phyloP scores from a whole-genome alignment of 441 rosid genomes.

The Kokia cookei region DNA sequence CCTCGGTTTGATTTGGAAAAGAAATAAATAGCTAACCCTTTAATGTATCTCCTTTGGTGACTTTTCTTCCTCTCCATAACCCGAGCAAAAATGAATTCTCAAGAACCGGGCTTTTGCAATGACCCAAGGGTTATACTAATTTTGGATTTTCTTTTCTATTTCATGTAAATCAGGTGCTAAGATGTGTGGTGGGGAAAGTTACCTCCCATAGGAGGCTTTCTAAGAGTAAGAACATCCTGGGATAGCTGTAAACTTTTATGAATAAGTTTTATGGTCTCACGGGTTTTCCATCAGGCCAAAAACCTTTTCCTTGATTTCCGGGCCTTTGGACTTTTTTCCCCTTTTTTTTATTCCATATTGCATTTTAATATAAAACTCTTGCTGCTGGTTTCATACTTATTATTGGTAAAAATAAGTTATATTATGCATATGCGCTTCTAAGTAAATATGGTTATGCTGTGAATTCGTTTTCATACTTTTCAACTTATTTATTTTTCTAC shows the following conservation, averaged over 20 bases:
- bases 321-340: background rate
- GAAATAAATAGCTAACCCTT: background rate
- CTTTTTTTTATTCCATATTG: background rate
- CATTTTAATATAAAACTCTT: background rate
- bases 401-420: background rate
- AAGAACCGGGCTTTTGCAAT: background rate
- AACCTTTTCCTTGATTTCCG: background rate
- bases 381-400: background rate
- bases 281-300: background rate
- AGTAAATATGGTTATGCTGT: background rate
- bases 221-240: constrained; percentile 3
- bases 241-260: background rate
- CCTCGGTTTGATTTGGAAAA: background rate
- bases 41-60: background rate
- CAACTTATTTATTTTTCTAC: background rate
- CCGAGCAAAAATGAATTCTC: background rate
- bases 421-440: background rate
- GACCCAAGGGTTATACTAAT: background rate
- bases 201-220: background rate
- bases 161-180: constrained; percentile 1
- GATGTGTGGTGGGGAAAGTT: background rate
- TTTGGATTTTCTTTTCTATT: background rate
- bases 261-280: background rate
- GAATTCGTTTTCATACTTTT: background rate
- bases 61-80: background rate